Evolutionary conservation across 495 filamentous ascomycete genomes (phyloP).

Genomic region (Penicillium silybi): DNA sequence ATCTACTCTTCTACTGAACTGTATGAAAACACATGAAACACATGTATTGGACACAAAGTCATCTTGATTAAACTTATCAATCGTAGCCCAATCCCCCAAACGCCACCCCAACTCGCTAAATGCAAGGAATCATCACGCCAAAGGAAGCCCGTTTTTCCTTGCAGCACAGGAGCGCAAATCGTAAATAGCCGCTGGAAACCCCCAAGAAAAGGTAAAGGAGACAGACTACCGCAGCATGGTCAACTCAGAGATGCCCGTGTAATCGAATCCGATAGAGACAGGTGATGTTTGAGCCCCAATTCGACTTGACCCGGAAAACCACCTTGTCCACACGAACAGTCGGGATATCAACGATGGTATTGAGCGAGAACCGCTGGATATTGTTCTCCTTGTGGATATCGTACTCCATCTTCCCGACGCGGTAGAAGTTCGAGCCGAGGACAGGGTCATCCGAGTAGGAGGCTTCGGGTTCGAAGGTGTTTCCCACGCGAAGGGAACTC

Average conservation of each 20-base stretch:
- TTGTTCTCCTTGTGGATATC: slow-evolving; percentile 29
- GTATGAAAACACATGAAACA: too few species aligned
- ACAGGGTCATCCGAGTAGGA: slow-evolving; percentile 33
- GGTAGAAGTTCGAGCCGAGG: slow-evolving; percentile 38
- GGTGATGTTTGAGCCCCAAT: slow-evolving; percentile 44
- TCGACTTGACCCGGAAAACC: slow-evolving; percentile 42
- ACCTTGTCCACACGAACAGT: slow-evolving; percentile 38
- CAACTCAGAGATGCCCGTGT: slow-evolving; percentile 35
- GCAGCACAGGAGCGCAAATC: neutral
- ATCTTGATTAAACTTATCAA: slow-evolving; percentile 3
- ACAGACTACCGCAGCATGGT: neutral
- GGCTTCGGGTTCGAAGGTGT: slow-evolving; percentile 20
- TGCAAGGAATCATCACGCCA: slow-evolving; percentile 17
- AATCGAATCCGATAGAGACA: slow-evolving; percentile 47
- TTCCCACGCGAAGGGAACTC: slow-evolving; percentile 26
- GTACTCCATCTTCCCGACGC: slow-evolving; percentile 44
- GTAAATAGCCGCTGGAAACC: neutral
- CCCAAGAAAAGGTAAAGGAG: neutral
- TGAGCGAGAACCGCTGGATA: slow-evolving; percentile 35
- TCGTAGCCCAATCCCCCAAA: neutral
- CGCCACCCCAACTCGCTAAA: slow-evolving; percentile 19
- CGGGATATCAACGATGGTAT: slow-evolving; percentile 33
- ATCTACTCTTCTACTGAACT: neutral
- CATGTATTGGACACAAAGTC: too few species aligned
- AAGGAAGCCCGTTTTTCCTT: neutral